A percentile compares a stretch with the other conserved stretches of the same genome.
Conservation (phyloP, 306 rosid genomes). For the Prinsepia uniflora region DNA sequence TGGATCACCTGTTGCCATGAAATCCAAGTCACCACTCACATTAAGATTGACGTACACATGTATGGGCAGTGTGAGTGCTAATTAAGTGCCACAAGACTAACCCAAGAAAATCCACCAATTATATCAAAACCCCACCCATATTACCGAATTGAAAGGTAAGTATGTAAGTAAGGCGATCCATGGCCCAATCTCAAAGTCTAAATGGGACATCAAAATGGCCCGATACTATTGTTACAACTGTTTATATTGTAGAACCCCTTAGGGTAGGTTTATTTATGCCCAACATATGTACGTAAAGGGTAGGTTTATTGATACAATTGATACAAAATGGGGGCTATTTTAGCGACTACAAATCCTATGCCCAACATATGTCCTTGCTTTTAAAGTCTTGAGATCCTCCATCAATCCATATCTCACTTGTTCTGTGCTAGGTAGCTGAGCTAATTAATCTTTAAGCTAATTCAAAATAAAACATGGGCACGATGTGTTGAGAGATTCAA, state of each 20-base stretch:
- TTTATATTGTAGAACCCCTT: too few species aligned
- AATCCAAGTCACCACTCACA: background rate
- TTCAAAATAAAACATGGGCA: too few species aligned
- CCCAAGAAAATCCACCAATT: too few species aligned
- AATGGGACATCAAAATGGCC: background rate
- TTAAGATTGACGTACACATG: background rate
- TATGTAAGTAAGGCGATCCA: background rate
- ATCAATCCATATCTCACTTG: background rate
- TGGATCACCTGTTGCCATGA: background rate
- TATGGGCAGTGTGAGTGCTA: too few species aligned
- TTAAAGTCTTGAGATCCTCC: background rate
- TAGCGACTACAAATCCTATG: background rate
- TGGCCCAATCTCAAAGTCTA: background rate
- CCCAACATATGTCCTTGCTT: background rate
- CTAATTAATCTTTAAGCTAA: too few species aligned
- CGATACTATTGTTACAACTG: background rate
- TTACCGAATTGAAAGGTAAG: background rate
- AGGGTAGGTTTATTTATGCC: too few species aligned
- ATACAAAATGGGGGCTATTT: background rate
- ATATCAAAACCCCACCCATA: background rate
- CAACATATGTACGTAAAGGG: too few species aligned
- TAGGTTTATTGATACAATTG: background rate
- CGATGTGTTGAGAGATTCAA: too few species aligned
- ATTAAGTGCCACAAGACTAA: too few species aligned
- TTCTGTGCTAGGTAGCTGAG: background rate